Conservation (phyloP, 352 stramenopile genomes). For the Thalassiosira ordinaria region DNA sequence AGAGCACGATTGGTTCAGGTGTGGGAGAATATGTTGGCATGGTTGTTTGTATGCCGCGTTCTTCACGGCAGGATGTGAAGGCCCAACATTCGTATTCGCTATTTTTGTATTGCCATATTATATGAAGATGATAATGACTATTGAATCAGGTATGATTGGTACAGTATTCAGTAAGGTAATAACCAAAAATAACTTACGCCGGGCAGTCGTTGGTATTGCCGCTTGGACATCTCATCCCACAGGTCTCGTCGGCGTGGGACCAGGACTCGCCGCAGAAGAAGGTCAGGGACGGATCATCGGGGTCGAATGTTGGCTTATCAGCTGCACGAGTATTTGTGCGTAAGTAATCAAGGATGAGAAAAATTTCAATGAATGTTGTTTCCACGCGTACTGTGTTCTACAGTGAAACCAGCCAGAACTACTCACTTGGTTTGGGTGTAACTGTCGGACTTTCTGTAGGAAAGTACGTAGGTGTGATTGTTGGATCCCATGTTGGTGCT, state of each 20-base stretch:
- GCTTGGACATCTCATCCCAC: slow-evolving; percentile 69
- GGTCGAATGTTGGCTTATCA: slow-evolving; percentile 47
- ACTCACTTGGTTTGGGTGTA: slow-evolving; percentile 49
- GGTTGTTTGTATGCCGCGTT: slow-evolving; percentile 47
- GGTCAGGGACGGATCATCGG: slow-evolving; percentile 38
- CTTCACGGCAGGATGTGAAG: slow-evolving; percentile 61
- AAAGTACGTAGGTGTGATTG: slow-evolving; percentile 24
- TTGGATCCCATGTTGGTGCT: slow-evolving; percentile 39
- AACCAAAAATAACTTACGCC: slow-evolving; percentile 42
- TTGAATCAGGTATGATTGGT: too few relatives aligned
- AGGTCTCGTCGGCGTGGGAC: slow-evolving; percentile 78
- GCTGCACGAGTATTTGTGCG: slow-evolving; percentile 16
- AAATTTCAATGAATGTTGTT: not conserved
- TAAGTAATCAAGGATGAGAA: not conserved
- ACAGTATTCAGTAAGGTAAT: too few relatives aligned
- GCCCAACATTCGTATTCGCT: slow-evolving; percentile 64
- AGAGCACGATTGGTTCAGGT: slow-evolving; percentile 32
- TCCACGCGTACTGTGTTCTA: not conserved
- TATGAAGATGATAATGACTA: not conserved
- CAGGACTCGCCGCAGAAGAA: slow-evolving; percentile 81
- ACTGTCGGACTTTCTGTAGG: slow-evolving; percentile 51
- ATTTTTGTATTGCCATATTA: not conserved
- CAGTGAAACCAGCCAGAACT: not conserved
- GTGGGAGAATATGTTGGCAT: slow-evolving; percentile 33
- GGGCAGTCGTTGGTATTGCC: slow-evolving; percentile 74